Conservation (phyloP, 805 yeast genomes). For the Candida nitratophila region DNA sequence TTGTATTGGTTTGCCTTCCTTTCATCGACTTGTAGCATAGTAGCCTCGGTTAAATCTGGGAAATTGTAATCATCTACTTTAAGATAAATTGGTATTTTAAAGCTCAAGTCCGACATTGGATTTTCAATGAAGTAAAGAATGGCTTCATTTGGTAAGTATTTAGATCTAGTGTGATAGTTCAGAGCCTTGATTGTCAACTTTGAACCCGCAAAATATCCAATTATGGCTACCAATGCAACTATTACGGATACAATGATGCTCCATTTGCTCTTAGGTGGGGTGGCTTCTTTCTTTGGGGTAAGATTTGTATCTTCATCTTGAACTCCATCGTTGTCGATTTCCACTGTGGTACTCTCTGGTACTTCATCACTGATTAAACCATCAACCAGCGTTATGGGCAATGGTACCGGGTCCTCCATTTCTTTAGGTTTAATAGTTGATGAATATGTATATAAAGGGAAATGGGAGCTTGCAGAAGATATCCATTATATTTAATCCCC, state of each 20-base stretch:
- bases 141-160: slow-evolving; percentile 9
- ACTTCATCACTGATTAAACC: no score
- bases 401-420: no score
- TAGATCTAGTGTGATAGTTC: slow-evolving; percentile 2
- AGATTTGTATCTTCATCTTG: no score
- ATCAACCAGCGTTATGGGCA: no score
- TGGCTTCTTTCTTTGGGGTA: no score
- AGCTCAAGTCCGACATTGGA: slow-evolving; percentile 34
- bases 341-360: no score
- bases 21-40: slow-evolving; percentile 38
- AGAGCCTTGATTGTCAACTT: background rate
- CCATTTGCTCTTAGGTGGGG: background rate
- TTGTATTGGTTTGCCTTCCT: slow-evolving; percentile 22
- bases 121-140: slow-evolving; percentile 19
- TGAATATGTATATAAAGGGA: no score
- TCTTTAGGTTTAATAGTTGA: no score
- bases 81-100: slow-evolving; percentile 37
- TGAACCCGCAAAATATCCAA: background rate
- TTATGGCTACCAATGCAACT: background rate
- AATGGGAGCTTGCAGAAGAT: no score
- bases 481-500: no score
- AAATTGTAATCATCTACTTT: slow-evolving; percentile 41
- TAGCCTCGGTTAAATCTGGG: slow-evolving; percentile 61
- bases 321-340: no score
- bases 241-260: background rate